Conservation (phyloP, 2,329 filamentous ascomycete species). For the Penicillium brasilianum region DNA sequence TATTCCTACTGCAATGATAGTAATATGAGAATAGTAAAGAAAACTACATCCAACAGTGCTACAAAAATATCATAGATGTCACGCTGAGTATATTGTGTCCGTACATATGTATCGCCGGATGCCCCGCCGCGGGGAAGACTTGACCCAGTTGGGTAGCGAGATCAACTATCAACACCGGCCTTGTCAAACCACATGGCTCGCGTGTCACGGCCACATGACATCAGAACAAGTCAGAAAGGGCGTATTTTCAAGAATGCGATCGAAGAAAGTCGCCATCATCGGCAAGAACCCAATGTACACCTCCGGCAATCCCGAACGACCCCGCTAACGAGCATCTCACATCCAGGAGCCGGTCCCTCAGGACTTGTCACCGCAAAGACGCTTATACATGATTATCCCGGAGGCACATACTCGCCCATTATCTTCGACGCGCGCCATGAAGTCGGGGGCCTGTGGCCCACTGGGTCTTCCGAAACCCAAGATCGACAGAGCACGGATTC, state of each 20-base stretch:
- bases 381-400: slow-evolving; percentile 64
- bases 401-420: slow-evolving; percentile 66
- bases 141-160: background rate
- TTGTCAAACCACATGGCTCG: background rate
- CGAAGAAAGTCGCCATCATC: slow-evolving; percentile 60
- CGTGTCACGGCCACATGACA: no score
- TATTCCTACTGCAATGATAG: no score
- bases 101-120: background rate
- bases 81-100: no score
- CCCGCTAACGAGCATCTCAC: slow-evolving; percentile 10
- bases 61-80: no score
- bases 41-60: no score
- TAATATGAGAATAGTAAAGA: no score
- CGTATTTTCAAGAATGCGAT: slow-evolving; percentile 8
- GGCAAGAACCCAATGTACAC: slow-evolving; percentile 40
- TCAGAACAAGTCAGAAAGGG: no score
- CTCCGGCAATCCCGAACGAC: background rate
- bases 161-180: background rate
- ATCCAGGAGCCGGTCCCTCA: slow-evolving; percentile 68
- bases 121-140: slow-evolving; percentile 7
- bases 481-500: background rate
- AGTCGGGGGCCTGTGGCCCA: slow-evolving; percentile 80
- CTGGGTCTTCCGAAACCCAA: background rate
- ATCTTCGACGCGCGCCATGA: slow-evolving; percentile 70
- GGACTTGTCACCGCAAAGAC: slow-evolving; percentile 75